Base-by-base conservation (phyloP, 495 filamentous ascomycete genomes). In the Neurospora hispaniola region DNA sequence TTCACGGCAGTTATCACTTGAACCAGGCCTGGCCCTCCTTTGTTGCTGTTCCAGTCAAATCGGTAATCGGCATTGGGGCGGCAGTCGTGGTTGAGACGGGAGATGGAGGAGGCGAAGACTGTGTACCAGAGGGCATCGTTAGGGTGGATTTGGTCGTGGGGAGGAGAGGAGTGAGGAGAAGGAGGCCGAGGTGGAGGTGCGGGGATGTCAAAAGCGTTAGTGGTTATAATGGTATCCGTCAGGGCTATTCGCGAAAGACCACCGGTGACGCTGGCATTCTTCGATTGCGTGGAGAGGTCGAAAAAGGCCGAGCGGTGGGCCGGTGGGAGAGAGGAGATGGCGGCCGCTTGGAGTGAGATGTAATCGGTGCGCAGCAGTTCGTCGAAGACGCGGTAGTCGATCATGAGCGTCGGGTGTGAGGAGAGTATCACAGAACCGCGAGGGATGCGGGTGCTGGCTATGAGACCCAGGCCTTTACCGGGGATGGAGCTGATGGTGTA, bases 81-180 rank as follows among this genome's bases (percentile, higher is more conserved):
- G 73, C 83, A 85, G 75, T 81, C 82, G 74, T 85, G 83, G 73
- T 85, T 85, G 72, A 83, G 73, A 44, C 83, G 77, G 6, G 82
- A 80, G 71, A 84, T 81, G 31, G 81, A 70, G 27, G 76, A 75
- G 69, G 75, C 79, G 69, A 80, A 80, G 71, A 69, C 46, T 48
- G 79, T 41, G 70, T 80, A 76, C 11, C 74, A 75, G 18, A 69
- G 54, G 35, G 69, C 72, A 73, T 80, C 79, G 69, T 70, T 69
- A 11, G n/a, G 70, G 39, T 76, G 71, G n/a, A n/a, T 9, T 44
- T 18, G 43, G 14, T 43, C 5, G 5, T 27, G 83, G 82, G 74
- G 82, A 84, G 73, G 81, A 73, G 48, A 80, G 79, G 70, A 84
- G 77, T 39, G 77, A 75, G 42, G 80, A 78, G 75, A 80, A 80